Percentiles rank a stretch among this genome's conserved stretches.
phyloP scores from a whole-genome alignment of 768 basidiomycete genomes.

The Pulveroboletus sp. region DNA sequence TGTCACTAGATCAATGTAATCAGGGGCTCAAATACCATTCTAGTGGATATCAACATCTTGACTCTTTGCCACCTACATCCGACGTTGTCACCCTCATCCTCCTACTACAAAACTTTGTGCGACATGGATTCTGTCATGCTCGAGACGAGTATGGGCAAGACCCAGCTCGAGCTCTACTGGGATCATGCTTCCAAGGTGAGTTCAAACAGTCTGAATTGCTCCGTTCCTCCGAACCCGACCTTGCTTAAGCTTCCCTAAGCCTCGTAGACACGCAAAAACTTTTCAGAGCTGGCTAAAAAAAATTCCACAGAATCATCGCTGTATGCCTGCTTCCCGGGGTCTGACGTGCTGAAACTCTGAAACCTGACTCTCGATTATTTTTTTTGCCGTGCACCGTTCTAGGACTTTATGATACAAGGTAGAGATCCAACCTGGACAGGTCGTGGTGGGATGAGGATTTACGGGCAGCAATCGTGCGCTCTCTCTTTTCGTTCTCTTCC shows the following conservation, averaged over 20 bases:
- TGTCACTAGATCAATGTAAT: no score
- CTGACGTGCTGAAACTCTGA: neutral
- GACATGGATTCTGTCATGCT: constrained; percentile 64
- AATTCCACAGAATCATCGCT: constrained; percentile 94
- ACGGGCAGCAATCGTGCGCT: constrained; percentile 80
- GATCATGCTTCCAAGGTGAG: constrained; percentile 75
- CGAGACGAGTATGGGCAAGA: constrained; percentile 80
- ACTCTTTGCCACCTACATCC: no score
- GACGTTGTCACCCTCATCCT: no score
- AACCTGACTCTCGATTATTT: no score
- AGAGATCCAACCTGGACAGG: constrained; percentile 97
- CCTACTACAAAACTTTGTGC: no score
- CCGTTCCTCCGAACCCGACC: neutral
- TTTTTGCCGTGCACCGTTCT: no score
- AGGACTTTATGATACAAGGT: constrained; percentile 98
- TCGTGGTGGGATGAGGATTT: constrained; percentile 84
- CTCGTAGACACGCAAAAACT: constrained; percentile 88
- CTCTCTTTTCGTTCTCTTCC: neutral
- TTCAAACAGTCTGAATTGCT: neutral
- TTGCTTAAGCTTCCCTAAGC: constrained; percentile 7
- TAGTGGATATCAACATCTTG: no score
- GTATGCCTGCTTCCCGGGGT: constrained; percentile 35
- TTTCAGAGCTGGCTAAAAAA: constrained; percentile 81
- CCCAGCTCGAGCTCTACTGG: constrained; percentile 91
- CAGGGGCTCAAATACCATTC: no score